Evolutionary conservation across 345 rosid genomes (phyloP).

Genomic region (Sonneratia caseolaris): DNA sequence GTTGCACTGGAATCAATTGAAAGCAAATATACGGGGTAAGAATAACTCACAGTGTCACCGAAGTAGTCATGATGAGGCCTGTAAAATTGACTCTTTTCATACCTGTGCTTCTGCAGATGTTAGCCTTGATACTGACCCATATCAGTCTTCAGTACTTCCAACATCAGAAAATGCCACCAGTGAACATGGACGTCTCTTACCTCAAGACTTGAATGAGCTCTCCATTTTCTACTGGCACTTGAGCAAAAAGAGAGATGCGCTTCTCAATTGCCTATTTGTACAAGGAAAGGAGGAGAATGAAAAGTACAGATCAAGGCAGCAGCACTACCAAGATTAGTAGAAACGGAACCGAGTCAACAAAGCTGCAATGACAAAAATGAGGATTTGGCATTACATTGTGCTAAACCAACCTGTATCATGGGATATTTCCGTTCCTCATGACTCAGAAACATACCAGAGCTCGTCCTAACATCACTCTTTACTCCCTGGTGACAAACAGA

Average conservation of each 20-base stretch:
- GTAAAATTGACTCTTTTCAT: constrained; percentile 76
- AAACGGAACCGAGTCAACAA: background rate
- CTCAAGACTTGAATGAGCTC: constrained; percentile 92
- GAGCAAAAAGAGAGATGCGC: constrained; percentile 85
- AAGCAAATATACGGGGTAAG: background rate
- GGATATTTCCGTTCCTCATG: constrained; percentile 64
- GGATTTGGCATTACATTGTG: background rate
- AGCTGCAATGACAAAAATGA: background rate
- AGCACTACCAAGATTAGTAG: background rate
- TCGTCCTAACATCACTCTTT: constrained; percentile 83
- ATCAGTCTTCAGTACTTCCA: constrained; percentile 20
- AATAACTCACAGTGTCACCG: constrained; percentile 66
- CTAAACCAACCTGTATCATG: constrained; percentile 57
- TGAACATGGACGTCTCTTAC: constrained; percentile 31
- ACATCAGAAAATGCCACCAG: constrained; percentile 8
- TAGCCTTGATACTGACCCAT: constrained; percentile 36
- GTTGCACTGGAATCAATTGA: background rate
- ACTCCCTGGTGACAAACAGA: constrained; percentile 43
- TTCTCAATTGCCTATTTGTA: constrained; percentile 73
- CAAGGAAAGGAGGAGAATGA: constrained; percentile 5
- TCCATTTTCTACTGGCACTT: constrained; percentile 84
- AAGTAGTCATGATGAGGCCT: constrained; percentile 94
- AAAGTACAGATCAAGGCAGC: background rate
- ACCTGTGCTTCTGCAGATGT: constrained; percentile 85
- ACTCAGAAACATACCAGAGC: constrained; percentile 92